Evolutionary conservation across 768 basidiomycete genomes (phyloP), one percentile per base, ranked within the genome.

Genomic region (Auriscalpium orientale): DNA sequence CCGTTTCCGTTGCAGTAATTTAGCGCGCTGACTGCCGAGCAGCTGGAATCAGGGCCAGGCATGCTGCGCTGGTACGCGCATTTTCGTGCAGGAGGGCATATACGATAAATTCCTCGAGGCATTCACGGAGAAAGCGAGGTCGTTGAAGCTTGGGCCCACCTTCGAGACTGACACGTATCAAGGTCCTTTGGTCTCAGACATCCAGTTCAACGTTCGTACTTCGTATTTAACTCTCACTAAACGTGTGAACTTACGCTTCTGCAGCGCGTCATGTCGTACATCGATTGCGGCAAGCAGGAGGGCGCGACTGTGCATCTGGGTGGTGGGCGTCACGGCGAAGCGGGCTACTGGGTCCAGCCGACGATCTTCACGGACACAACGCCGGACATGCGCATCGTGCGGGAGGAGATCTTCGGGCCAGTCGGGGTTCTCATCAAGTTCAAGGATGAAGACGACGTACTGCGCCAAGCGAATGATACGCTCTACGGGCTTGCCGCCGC

Each of bases 401-500:
- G 67, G 54, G 79, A 79, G 62, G 76, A 84, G 70, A 83, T 84
- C 65, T 83, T 84, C 64, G 83, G 84, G 20, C 83, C 85, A n/a
- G 83, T 85, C 55, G 77, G 79, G 52, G 85, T 81, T 51, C 67
- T 90, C 35, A 74, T 81, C 69, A 83, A 81, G 66, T 90, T 90
- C 72, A 75, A 80, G 60, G 63, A 70, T 50, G 82, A 81, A 58
- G 77, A 80, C 62, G 82, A 89, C 56, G 83, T 83, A 38, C 71
- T 90, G 62, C 70, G 68, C 48, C 78, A 81, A 65, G 95, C 92
- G 28, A 99, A 99, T 71, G 86, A 95, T 67, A 87, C 89, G 0
- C 65, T 74, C 50, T 95, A 94, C 69, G 95, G 95, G 56, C 81
- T 97, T 46, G 92, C 91, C 13, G 84, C 89, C 2, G 87, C 88